Percentiles rank a stretch among this genome's conserved stretches.
Conservation (phyloP, 163 green algal species). For the Scenedesmus sp. region DNA sequence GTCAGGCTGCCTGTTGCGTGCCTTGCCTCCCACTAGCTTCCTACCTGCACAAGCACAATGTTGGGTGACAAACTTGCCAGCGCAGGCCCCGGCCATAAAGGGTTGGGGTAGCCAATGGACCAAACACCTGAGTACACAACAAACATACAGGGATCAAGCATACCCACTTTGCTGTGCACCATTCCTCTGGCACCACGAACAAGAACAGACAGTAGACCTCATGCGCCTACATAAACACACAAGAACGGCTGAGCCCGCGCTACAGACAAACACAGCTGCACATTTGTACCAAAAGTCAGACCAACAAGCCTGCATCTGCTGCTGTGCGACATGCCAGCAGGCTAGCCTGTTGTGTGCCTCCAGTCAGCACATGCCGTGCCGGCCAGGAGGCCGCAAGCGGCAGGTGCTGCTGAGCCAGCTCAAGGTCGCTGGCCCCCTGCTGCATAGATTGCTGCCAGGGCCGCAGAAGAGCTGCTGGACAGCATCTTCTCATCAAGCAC, state of each 20-base stretch:
- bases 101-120: too few species aligned
- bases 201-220: too few species aligned
- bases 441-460: constrained; percentile 45
- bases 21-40: neutral
- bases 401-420: neutral
- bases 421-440: constrained; percentile 39
- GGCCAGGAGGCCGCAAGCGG: neutral
- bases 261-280: neutral
- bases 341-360: neutral
- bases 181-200: too few species aligned
- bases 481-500: constrained; percentile 34
- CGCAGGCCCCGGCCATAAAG: neutral
- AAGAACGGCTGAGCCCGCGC: too few species aligned
- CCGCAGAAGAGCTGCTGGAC: constrained; percentile 16
- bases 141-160: too few species aligned
- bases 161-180: too few species aligned
- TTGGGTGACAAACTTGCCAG: neutral
- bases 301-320: neutral
- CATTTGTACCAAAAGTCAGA: neutral
- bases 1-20: neutral
- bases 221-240: too few species aligned
- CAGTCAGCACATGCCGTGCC: neutral
- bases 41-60: neutral
- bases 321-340: neutral
- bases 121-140: neutral